These are phyloP conservation scores for Polysphondylium violaceum DNA, from an alignment of 78 protist species.

Conservation along the genomic window DNA sequence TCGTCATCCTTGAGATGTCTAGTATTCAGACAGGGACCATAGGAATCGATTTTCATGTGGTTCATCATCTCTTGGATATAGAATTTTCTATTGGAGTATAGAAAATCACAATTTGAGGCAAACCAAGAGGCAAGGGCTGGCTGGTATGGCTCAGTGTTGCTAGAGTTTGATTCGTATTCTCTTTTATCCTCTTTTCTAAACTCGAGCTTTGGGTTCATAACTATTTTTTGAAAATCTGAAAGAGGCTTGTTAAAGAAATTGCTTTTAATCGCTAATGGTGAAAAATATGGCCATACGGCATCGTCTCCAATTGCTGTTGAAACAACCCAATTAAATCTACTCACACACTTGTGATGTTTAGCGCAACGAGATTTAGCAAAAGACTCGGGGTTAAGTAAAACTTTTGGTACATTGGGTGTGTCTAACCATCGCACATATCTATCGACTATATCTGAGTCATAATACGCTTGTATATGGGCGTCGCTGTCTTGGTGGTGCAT, in stretches of 20 bases:
- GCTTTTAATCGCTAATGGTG: constrained; percentile 5
- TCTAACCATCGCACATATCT: no score
- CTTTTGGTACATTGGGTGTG: not conserved
- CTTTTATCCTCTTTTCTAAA: not conserved
- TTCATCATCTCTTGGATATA: constrained; percentile 46
- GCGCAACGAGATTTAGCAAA: not conserved
- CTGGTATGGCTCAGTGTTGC: not conserved
- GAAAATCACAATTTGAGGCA: constrained; percentile 1
- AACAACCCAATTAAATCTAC: constrained; percentile 21
- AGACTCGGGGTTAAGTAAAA: constrained; percentile 6
- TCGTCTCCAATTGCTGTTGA: no score
- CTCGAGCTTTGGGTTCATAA: not conserved
- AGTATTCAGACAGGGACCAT: constrained; percentile 33
- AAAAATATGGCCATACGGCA: no score
- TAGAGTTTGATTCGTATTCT: not conserved
- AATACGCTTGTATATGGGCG: no score
- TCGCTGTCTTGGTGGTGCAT: no score
- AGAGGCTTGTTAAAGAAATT: not conserved
- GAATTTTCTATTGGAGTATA: not conserved
- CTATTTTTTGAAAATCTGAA: constrained; percentile 5
- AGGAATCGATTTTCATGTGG: constrained; percentile 26
- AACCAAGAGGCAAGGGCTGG: constrained; percentile 18
- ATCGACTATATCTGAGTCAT: no score
- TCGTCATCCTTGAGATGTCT: not conserved
- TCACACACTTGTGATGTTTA: not conserved